Base-by-base conservation (phyloP, 2,329 filamentous ascomycete species). In the Sarocladium strictum region DNA sequence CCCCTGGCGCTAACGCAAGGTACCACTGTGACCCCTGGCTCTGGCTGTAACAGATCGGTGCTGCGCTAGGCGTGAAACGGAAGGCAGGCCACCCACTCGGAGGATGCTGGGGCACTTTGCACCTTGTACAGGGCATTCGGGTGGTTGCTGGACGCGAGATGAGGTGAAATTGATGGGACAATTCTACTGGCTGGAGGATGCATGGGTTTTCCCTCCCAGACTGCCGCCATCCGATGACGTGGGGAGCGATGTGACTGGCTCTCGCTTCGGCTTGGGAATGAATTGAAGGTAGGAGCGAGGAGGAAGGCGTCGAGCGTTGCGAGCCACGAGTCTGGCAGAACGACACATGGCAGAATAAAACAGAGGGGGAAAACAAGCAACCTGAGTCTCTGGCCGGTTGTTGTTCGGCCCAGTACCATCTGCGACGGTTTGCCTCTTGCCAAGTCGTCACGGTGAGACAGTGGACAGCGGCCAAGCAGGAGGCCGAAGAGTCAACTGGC, bases 1-100 rank as follows among this genome's bases (percentile, higher is more conserved):
- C 50, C 50, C 50, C 50, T 53, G 50, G 50, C 50, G 50, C 50
- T 53, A 53, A 53, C 50, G 50, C 50, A 53, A 53, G 50, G 50
- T 38, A 53, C 50, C 17, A 35, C 47, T 21, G 12, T 29, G 23
- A 21, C 47, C 47, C 47, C 47, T 49, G 23, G 43, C 23, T 49
- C 43, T 49, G 23, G 43, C 43, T 51, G 47, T 35, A 51, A 51
- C 47, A 29, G 27, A 15, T 12, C 19, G 47, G 7, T 51, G 47
- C 47, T 5, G 29, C 47, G 27, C 47, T 51, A 51, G 17, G 27
- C 27, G 47, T 29, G 35, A 51, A 3, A 17, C 3, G 47, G 47
- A 51, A 51, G 27, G 47, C 26, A 35, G 47, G 9, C 27, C 26
- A 23, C 47, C 47, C 23, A 9, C 47, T 21, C 24, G 24, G 24